Evolutionary conservation across 2,329 filamentous ascomycete genomes (phyloP), one percentile per base, ranked within the genome.

Genomic region (Ophiocordyceps camponoti-saundersi): DNA sequence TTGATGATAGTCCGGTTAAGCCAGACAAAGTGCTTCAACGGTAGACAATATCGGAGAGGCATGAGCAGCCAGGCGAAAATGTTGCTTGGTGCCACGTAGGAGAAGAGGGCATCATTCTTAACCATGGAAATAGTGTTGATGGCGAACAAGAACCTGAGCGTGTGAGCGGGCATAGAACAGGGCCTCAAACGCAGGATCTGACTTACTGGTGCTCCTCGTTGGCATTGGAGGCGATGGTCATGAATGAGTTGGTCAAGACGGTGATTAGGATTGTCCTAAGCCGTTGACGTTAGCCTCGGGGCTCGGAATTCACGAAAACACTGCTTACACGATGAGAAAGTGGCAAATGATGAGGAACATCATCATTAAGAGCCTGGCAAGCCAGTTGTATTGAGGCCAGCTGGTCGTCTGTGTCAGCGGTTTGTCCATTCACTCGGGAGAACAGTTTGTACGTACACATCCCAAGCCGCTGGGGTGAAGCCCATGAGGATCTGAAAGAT

Each of bases 121-220:
- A 95, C 90, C 85, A 95, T 93, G 5, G 87, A 93, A 45, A 95
- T 94, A 5, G 90, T 93, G 59, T 95, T 96, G 61, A 96, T 88
- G 0, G 90, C 90, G 58, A 96, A 95, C 2, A 95, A 66, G 59
- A 95, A 95, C 49, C 72, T 76, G 50, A 55, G 39, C 55, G 36
- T 47, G 30, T 18, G 45, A 58, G 32, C 55, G 50, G 42, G 34
- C 11, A 15, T 6, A 1, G n/a, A 6, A n/a, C 1, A 20, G n/a
- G 16, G 6, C 7, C 42, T 29, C 42, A 13, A 26, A 12, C 15
- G 42, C n/a, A 3, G 21, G 21, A 26, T 15, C 13, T 13, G 6
- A 59, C 72, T 55, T 61, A 76, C 69, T 81, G 78, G 51, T 95
- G 89, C 63, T 95, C 90, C 60, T 95, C 84, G 47, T 87, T 86